phyloP scores from a whole-genome alignment of 2,329 filamentous ascomycete genomes.

The Talaromyces sp. region DNA sequence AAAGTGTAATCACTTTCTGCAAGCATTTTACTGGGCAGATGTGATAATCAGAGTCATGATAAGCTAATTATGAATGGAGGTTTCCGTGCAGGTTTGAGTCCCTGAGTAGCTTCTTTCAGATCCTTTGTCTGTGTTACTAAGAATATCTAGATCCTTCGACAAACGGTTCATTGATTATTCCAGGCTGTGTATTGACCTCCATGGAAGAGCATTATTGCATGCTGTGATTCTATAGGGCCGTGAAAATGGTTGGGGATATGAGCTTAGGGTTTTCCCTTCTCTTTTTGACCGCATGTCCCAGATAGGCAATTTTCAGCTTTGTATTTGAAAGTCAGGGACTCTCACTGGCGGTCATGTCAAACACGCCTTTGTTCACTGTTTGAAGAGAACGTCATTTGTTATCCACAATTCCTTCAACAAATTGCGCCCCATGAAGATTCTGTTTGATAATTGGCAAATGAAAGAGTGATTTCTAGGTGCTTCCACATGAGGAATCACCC shows the following conservation, averaged over 20 bases:
- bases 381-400: background rate
- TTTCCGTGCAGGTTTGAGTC: background rate
- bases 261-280: background rate
- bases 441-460: background rate
- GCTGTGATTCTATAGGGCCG: background rate
- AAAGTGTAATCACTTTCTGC: too few species aligned
- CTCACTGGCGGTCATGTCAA: background rate
- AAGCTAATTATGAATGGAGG: background rate
- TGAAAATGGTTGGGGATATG: background rate
- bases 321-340: background rate
- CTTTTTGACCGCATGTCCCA: background rate
- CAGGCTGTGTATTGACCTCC: background rate
- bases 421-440: background rate
- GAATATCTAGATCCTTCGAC: background rate
- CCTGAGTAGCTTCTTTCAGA: background rate
- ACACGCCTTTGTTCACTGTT: background rate
- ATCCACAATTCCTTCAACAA: background rate
- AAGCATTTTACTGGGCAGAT: background rate
- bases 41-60: too few species aligned
- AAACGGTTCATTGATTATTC: background rate
- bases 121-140: background rate
- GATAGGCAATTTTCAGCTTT: background rate
- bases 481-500: background rate
- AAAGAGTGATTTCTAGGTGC: background rate
- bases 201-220: background rate